Evolutionary conservation across 192 early-diverging fungal species (phyloP).

Genomic region (Entomortierella chlamydospora): DNA sequence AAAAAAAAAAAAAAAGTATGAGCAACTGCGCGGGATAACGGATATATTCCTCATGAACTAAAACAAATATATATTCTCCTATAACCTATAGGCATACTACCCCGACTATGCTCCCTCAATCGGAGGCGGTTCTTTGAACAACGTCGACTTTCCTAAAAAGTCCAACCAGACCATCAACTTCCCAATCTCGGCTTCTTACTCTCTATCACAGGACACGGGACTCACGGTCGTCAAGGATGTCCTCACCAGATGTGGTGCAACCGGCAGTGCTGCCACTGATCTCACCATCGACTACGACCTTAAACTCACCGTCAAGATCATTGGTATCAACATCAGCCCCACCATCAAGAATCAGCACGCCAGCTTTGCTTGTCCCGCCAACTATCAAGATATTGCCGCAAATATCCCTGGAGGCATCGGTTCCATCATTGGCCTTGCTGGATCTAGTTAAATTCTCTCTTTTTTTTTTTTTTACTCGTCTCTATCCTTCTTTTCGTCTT

Average conservation of each 20-base stretch:
- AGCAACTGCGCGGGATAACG: too few relatives aligned
- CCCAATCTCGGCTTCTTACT: constrained; percentile 56
- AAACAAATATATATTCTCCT: too few relatives aligned
- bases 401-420: not conserved
- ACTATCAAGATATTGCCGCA: constrained; percentile 6
- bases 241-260: constrained; percentile 54
- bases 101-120: constrained; percentile 54
- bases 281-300: constrained; percentile 61
- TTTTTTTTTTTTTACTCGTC: too few relatives aligned
- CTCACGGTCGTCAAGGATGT: constrained; percentile 55
- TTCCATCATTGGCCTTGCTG: not conserved
- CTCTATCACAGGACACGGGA: constrained; percentile 29
- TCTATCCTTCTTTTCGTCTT: too few relatives aligned
- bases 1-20: too few relatives aligned
- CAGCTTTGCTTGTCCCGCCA: constrained; percentile 52
- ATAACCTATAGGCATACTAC: constrained; percentile 67
- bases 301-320: constrained; percentile 58
- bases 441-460: not conserved
- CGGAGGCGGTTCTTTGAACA: constrained; percentile 57
- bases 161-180: constrained; percentile 55
- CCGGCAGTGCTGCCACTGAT: constrained; percentile 18
- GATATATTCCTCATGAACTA: too few relatives aligned
- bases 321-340: constrained; percentile 57
- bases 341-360: constrained; percentile 55
- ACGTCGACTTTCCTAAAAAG: constrained; percentile 52